These are phyloP conservation scores for Xylariaceae sp. DNA, from an alignment of 2,329 filamentous ascomycete species.

Conservation along the genomic window DNA sequence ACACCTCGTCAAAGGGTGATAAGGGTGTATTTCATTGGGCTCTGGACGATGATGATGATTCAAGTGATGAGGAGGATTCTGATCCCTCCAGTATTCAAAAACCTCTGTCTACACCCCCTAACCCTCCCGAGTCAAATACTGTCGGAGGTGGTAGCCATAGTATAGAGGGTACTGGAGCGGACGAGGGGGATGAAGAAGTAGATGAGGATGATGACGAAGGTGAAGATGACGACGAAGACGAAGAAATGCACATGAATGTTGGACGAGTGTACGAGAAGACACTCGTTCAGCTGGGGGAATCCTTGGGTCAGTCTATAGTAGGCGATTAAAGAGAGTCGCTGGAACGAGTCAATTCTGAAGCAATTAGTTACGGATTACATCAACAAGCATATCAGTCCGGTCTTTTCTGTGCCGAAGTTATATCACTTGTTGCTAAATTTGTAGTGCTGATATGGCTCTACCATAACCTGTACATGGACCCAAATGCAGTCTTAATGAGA, in stretches of 20 bases:
- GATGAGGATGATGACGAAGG: conserved; percentile 24
- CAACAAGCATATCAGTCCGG: background rate
- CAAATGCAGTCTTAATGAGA: too few relatives aligned
- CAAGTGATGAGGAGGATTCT: conserved; percentile 17
- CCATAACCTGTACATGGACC: background rate
- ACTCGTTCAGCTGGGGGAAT: conserved; percentile 40
- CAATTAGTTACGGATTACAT: background rate
- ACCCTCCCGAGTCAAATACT: background rate
- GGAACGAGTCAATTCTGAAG: background rate
- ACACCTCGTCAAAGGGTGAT: background rate
- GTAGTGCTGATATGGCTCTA: background rate
- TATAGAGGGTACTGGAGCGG: conserved; percentile 21
- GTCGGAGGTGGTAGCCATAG: background rate
- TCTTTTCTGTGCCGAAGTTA: too few relatives aligned
- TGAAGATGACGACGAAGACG: conserved; percentile 34
- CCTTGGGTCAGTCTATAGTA: conserved; percentile 19
- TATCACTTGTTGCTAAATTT: background rate
- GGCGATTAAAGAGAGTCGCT: conserved; percentile 12
- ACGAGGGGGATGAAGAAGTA: conserved; percentile 11
- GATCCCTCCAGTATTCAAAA: background rate
- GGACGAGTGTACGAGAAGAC: conserved; percentile 33
- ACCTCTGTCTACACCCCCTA: background rate
- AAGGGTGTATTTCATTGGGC: conserved; percentile 30
- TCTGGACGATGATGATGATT: conserved; percentile 29
- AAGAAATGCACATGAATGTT: conserved; percentile 53